phyloP scores from a whole-genome alignment of 306 rosid genomes.

The Inga leiocalycina region DNA sequence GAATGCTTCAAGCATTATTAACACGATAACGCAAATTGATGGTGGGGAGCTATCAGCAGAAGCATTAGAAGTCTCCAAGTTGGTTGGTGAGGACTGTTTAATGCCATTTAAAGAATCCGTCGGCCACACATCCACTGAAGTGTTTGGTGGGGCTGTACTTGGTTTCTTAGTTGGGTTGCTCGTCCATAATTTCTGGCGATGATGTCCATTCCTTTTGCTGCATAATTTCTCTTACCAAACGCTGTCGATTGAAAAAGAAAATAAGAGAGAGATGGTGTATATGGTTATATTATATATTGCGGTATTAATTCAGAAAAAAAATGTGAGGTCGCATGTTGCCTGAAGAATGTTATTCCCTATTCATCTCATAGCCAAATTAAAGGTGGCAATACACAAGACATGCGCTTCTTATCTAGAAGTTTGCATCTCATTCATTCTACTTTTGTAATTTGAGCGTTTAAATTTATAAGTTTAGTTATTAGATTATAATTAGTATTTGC shows the following conservation, averaged over 20 bases:
- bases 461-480: not conserved
- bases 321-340: not conserved
- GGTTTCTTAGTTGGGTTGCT: constrained; percentile 68
- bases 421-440: too few species aligned
- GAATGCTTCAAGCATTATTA: constrained; percentile 25
- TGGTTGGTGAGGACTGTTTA: constrained; percentile 20
- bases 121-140: constrained; percentile 85
- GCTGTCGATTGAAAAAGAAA: constrained; percentile 8
- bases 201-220: not conserved
- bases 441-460: too few species aligned
- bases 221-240: not conserved
- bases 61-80: constrained; percentile 39
- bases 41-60: constrained; percentile 32
- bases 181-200: constrained; percentile 35
- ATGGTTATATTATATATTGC: too few species aligned
- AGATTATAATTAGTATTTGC: not conserved
- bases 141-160: constrained; percentile 73
- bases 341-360: not conserved
- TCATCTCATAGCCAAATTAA: not conserved
- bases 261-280: not conserved
- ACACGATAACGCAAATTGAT: constrained; percentile 35
- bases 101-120: constrained; percentile 62
- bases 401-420: too few species aligned
- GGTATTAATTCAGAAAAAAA: not conserved
- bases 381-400: not conserved